Conservation (phyloP, 2,329 filamentous ascomycete genomes). For the Botrytis byssoidea region DNA sequence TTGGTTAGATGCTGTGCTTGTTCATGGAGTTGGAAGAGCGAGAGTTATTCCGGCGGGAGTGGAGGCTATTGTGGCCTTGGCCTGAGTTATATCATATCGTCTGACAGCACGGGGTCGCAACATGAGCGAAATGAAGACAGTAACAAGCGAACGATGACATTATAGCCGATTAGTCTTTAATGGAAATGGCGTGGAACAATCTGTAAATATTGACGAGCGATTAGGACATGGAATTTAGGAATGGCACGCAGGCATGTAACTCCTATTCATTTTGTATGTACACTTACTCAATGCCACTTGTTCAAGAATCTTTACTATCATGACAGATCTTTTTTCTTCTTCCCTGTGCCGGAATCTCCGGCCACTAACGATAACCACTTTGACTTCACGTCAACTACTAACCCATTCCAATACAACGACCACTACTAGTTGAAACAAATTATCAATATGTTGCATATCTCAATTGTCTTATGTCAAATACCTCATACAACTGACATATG, state of each 20-base stretch:
- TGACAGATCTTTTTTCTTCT: not conserved
- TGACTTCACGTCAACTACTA: constrained; percentile 10
- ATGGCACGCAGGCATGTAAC: constrained; percentile 1
- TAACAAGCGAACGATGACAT: not conserved
- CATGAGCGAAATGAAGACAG: not conserved
- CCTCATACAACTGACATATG: not conserved
- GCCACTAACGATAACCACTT: not conserved
- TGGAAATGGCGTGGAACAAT: not conserved
- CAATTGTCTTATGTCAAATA: not conserved
- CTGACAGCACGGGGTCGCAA: not conserved
- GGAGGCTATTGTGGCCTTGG: not conserved
- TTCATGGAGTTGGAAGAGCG: constrained; percentile 24
- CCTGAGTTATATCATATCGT: not conserved
- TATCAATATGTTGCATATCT: not conserved
- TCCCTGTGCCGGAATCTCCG: not conserved
- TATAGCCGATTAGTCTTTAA: not conserved
- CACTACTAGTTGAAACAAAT: not conserved
- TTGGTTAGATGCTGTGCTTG: constrained; percentile 32
- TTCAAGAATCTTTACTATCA: not conserved
- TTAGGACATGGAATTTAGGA: not conserved
- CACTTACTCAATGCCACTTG: constrained; percentile 1
- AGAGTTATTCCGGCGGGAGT: constrained; percentile 7
- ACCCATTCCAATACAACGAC: not conserved
- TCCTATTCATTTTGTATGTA: constrained; percentile 4
- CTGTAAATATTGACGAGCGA: not conserved